Conservation (phyloP, 495 filamentous ascomycete species). For the Evernia prunastri region DNA sequence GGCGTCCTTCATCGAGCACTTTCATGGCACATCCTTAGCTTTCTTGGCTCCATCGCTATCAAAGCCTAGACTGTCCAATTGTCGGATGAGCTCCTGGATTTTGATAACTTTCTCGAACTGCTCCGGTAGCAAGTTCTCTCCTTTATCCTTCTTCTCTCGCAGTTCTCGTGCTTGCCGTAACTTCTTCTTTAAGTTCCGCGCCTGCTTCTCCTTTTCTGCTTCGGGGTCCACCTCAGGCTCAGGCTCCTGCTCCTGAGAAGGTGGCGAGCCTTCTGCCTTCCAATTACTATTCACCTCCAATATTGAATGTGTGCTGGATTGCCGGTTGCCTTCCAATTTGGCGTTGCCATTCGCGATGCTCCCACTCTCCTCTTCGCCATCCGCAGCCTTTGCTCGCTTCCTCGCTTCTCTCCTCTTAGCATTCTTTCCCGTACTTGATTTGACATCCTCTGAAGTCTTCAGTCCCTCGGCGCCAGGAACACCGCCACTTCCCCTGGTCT, state of each 20-base stretch:
- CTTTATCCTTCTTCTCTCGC: conserved; percentile 82
- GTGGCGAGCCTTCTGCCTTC: not conserved
- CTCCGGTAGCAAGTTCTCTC: conserved; percentile 76
- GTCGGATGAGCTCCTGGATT: conserved; percentile 85
- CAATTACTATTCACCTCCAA: conserved; percentile 2
- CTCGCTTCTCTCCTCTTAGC: conserved; percentile 87
- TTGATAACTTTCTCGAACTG: conserved; percentile 97
- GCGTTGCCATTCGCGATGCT: conserved; percentile 27
- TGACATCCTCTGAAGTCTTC: conserved; percentile 42
- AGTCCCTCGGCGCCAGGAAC: conserved; percentile 74
- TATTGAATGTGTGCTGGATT: conserved; percentile 23
- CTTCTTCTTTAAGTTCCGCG: conserved; percentile 90
- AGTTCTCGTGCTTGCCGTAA: conserved; percentile 87
- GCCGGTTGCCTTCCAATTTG: conserved; percentile 30
- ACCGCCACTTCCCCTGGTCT: conserved; percentile 67
- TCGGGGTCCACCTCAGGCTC: conserved; percentile 49
- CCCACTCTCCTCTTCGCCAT: conserved; percentile 39
- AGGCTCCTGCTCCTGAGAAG: conserved; percentile 20
- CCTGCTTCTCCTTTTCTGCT: conserved; percentile 85
- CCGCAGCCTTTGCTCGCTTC: conserved; percentile 70
- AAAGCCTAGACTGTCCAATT: conserved; percentile 81
- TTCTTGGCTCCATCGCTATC: conserved; percentile 55
- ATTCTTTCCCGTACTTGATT: conserved; percentile 65
- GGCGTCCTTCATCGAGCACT: not conserved
- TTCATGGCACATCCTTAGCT: conserved; percentile 11